Evolutionary conservation across 2,329 filamentous ascomycete genomes (phyloP), one percentile per base, ranked within the genome.

Genomic region (Ophiocordyceps camponoti-saundersi): DNA sequence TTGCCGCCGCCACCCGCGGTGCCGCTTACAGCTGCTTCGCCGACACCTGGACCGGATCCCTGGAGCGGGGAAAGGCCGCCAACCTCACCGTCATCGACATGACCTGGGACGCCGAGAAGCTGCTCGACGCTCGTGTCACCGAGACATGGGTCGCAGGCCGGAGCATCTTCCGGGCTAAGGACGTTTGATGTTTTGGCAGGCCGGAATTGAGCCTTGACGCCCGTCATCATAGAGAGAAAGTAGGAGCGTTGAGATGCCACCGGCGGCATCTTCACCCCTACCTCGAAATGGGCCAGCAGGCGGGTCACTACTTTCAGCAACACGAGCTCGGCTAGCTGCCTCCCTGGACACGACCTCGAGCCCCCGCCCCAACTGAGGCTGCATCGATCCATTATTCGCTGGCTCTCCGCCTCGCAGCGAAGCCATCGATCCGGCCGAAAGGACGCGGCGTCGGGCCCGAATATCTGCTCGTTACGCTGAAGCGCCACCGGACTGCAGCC

Each of bases 21-120:
- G 70, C 70, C 5, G 77, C 77, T 1, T 75, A 73, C 53, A 74
- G 71, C 15, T 72, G 68, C n/a, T 79, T 77, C 52, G 70, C 71
- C 1, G 77, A 81, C 30, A 55, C 59, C 2, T 65, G 69, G 56
- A 63, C 73, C 0, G 79, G 79, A 0, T 70, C 64, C 45, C 54
- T 82, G 47, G 65, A 67, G 52, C 59, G 57, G 1, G 77, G 76
- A 0, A 62, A 71, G 55, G 63, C 68, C 51, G 78, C 78, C 0
- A 77, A 82, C 52, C 76, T 81, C 47, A 70, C 73, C 4, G 56
- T 65, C 15, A 74, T 41, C 18, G 66, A 76, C 48, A 68, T 75
- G 62, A 59, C 65, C 22, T 71, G 71, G 64, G 64, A 67, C 21
- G 62, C 66, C 18, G 64, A 65, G 22, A 63, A 61, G 51, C 55